phyloP scores from a whole-genome alignment of 306 rosid species.

The Styphnolobium japonicum region DNA sequence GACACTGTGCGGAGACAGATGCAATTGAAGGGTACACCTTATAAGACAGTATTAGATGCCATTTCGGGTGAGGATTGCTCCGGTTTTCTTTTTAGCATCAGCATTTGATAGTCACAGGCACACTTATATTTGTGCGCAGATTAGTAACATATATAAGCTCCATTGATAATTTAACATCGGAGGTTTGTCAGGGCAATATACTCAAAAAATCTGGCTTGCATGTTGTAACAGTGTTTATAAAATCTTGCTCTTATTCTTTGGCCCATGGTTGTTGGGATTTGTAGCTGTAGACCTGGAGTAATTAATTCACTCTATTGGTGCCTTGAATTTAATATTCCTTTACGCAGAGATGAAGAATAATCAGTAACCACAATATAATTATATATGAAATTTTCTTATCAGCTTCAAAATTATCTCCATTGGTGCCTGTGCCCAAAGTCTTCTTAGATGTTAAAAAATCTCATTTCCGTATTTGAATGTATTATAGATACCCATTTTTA shows the following conservation, averaged over 20 bases:
- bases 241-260: neutral
- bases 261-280: neutral
- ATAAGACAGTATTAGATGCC: conserved; percentile 81
- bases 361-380: conserved; percentile 4
- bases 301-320: conserved; percentile 7
- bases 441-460: neutral
- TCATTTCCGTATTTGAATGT: neutral
- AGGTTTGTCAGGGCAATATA: no score
- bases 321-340: neutral
- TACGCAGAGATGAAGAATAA: neutral
- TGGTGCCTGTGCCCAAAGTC: neutral
- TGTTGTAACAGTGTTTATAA: neutral
- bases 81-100: neutral
- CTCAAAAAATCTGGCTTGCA: neutral
- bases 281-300: neutral
- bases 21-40: conserved; percentile 90
- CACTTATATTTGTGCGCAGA: neutral
- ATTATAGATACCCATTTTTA: neutral
- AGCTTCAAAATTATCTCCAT: neutral
- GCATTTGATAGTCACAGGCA: neutral
- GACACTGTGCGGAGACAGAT: conserved; percentile 92
- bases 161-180: no score
- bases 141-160: neutral
- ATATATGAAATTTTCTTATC: neutral
- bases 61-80: conserved; percentile 54